A percentile compares a stretch with the other conserved stretches of the same genome.
phyloP scores from a whole-genome alignment of 371 early-diverging fungal species.

The Fennellomyces sp. region DNA sequence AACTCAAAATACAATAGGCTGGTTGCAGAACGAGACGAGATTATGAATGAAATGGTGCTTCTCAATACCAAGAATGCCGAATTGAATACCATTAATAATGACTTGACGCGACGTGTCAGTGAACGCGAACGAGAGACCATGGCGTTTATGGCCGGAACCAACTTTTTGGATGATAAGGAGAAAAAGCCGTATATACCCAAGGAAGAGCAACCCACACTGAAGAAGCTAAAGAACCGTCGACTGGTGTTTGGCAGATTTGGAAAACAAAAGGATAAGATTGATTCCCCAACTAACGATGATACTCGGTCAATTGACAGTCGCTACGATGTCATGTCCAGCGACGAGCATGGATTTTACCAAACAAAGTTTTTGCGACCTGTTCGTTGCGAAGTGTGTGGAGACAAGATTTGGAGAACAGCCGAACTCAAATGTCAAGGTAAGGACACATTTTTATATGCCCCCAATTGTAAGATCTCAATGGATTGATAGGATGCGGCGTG shows the following conservation, averaged over 20 bases:
- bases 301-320: too few relatives aligned
- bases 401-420: slow-evolving; percentile 76
- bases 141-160: slow-evolving; percentile 38
- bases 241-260: background rate
- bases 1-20: background rate
- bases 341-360: slow-evolving; percentile 52
- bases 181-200: background rate
- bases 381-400: slow-evolving; percentile 76
- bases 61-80: slow-evolving; percentile 63
- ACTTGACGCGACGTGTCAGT: slow-evolving; percentile 51
- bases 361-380: slow-evolving; percentile 59
- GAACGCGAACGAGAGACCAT: slow-evolving; percentile 51
- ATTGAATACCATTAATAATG: slow-evolving; percentile 58
- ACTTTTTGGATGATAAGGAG: slow-evolving; percentile 14
- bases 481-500: slow-evolving; percentile 4
- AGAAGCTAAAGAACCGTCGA: background rate
- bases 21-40: slow-evolving; percentile 20
- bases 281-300: too few relatives aligned
- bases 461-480: too few relatives aligned
- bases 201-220: background rate
- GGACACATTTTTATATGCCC: background rate
- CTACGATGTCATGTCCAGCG: too few relatives aligned
- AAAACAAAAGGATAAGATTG: too few relatives aligned
- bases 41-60: slow-evolving; percentile 55
- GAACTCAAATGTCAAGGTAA: slow-evolving; percentile 68